Base-by-base conservation (phyloP, 805 yeast species). In the Lachancea quebecensis region DNA sequence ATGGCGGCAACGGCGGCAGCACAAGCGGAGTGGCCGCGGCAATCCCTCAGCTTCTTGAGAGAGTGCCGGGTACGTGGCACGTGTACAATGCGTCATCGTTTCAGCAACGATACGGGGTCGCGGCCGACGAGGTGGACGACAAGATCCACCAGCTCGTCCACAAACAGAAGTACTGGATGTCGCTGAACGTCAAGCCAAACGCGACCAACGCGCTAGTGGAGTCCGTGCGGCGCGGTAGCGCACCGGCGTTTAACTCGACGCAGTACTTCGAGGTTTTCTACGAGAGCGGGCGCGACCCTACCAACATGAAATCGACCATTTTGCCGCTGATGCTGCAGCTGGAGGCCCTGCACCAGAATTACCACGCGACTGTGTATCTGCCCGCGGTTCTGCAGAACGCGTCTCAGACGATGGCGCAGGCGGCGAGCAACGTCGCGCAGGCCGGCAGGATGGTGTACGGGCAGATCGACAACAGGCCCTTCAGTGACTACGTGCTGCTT, bases 251-350 rank as follows among this genome's bases (percentile, higher is more conserved):
- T 32, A 48, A 55, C 29, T 53, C 59, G 3, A 46, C 59, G 5
- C 38, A 45, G 16, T 46, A 56, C 44, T 64, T 79, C 18, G 62
- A 68, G 16, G 62, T 71, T 0, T 57, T 71, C 39, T 81, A 73
- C 56, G 86, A 82, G 59, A 73, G 83, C 1, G 88, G 82, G 5
- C 67, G 89, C 53, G 91, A 84, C 58, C 70, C 76, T 33, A 50
- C 68, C 15, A 71, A 74, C 30, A 69, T 81, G 68, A 58, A 51
- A 8, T 53, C 70, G 2, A 73, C 71, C 40, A 68, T 81, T 10
- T 55, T 68, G 0, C 77, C 81, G 0, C 57, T 70, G 5, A 48
- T 79, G n/a, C 47, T 54, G 11, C 45, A 37, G 1, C 58, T 82
- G 17, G 72, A 70, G 39, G 41, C 40, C 0, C 37, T 54, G 9